phyloP scores from a whole-genome alignment of 805 yeast genomes.

The Cephaloascus fragrans region DNA sequence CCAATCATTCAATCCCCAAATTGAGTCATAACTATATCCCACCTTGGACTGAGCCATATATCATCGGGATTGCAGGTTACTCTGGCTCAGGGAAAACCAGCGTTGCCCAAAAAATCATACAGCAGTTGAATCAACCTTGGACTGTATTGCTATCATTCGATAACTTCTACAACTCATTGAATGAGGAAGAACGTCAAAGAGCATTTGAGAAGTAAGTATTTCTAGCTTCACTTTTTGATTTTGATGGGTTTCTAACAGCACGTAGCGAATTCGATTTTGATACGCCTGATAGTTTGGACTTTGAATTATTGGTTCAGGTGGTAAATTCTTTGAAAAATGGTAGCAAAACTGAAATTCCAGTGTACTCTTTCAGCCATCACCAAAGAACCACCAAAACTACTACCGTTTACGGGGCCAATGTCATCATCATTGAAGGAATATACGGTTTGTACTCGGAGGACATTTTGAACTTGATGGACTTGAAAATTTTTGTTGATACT shows the following conservation, averaged over 20 bases:
- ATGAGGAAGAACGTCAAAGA: conserved; percentile 41
- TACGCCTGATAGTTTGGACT: conserved; percentile 73
- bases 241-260: not conserved
- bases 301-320: conserved; percentile 58
- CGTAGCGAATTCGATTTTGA: conserved; percentile 74
- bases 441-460: conserved; percentile 70
- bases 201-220: conserved; percentile 41
- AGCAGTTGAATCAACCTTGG: conserved; percentile 83
- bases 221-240: not conserved
- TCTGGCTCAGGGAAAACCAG: conserved; percentile 88
- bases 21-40: conserved; percentile 38
- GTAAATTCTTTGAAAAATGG: conserved; percentile 66
- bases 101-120: conserved; percentile 74
- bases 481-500: conserved; percentile 87
- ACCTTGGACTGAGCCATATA: conserved; percentile 84
- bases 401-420: conserved; percentile 88
- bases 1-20: not conserved
- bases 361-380: conserved; percentile 61
- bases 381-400: conserved; percentile 54
- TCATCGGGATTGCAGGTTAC: conserved; percentile 81
- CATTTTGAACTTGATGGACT: conserved; percentile 66
- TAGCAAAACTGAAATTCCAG: conserved; percentile 28
- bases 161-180: conserved; percentile 78
- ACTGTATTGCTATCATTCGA: conserved; percentile 84
- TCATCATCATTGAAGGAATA: conserved; percentile 86